Evolutionary conservation across 352 stramenopile species (phyloP).

Genomic region (Globisporangium okanoganense): DNA sequence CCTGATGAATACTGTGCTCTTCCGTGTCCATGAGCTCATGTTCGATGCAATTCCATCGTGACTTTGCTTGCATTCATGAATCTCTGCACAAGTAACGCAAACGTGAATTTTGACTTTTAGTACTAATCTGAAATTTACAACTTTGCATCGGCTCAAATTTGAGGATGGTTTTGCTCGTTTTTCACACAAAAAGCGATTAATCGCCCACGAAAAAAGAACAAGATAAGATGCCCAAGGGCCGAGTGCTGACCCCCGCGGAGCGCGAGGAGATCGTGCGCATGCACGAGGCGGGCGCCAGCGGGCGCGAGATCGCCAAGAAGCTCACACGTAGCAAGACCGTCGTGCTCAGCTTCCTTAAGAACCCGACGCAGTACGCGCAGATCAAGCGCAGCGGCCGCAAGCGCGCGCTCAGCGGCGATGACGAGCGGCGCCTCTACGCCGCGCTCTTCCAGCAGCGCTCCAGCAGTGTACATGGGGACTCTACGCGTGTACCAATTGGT

Average conservation of each 20-base stretch:
- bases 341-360: conserved; percentile 54
- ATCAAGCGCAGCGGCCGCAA: conserved; percentile 54
- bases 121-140: no score
- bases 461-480: neutral
- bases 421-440: conserved; percentile 37
- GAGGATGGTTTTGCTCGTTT: neutral
- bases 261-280: conserved; percentile 43
- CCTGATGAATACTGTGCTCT: neutral
- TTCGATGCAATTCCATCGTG: neutral
- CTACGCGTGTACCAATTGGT: no score
- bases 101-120: no score
- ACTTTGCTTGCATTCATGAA: no score
- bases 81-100: no score
- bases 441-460: conserved; percentile 22
- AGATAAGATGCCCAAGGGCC: conserved; percentile 38
- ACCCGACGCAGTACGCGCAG: conserved; percentile 36
- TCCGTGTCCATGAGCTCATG: neutral
- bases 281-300: conserved; percentile 34
- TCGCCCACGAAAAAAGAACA: neutral
- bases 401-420: conserved; percentile 34
- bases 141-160: no score
- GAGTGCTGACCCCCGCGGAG: conserved; percentile 29
- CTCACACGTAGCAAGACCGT: conserved; percentile 52
- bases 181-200: neutral
- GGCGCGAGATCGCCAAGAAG: conserved; percentile 45